These are phyloP conservation scores for Zygoascus tannicola DNA, from an alignment of 805 yeast genomes.

Conservation along the genomic window DNA sequence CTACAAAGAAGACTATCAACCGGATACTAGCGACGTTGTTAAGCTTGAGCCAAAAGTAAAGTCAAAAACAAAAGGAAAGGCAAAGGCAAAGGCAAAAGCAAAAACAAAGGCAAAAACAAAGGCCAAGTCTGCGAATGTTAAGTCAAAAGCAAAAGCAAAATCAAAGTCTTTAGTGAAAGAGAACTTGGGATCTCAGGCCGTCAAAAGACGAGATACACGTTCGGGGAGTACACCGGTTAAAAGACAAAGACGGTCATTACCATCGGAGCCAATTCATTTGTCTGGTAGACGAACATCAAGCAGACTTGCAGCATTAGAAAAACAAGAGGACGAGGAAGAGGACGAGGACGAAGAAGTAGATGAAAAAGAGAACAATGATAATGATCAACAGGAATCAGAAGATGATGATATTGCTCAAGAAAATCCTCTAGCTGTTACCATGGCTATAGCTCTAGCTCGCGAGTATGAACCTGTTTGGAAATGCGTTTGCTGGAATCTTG, in stretches of 20 bases:
- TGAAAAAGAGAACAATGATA: slow-evolving; percentile 11
- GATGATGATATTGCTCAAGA: slow-evolving; percentile 8
- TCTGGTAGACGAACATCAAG: slow-evolving; percentile 6
- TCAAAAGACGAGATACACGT: neutral
- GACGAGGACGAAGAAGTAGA: slow-evolving; percentile 6
- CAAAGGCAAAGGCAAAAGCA: slow-evolving; percentile 1
- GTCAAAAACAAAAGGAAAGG: slow-evolving; percentile 1
- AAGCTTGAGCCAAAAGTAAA: neutral
- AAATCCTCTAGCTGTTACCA: no score
- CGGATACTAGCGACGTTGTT: slow-evolving; percentile 12
- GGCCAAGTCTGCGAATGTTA: slow-evolving; percentile 1
- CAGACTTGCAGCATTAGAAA: slow-evolving; percentile 1
- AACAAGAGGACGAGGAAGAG: slow-evolving; percentile 4
- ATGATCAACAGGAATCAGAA: slow-evolving; percentile 12
- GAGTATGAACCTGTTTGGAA: slow-evolving; percentile 23
- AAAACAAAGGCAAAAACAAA: neutral
- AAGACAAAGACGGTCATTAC: slow-evolving; percentile 1
- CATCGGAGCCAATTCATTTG: neutral
- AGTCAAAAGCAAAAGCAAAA: slow-evolving; percentile 3
- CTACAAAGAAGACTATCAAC: slow-evolving; percentile 12
- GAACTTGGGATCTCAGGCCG: no score
- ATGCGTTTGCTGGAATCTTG: slow-evolving; percentile 25
- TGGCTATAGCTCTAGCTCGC: slow-evolving; percentile 13
- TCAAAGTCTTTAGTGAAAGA: slow-evolving; percentile 1
- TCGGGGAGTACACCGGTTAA: neutral